Percentiles rank a stretch among this genome's conserved stretches.
Evolutionary conservation across 176 grass and related monocot genomes (phyloP).

Genomic region (Puccinellia tenuiflora): DNA sequence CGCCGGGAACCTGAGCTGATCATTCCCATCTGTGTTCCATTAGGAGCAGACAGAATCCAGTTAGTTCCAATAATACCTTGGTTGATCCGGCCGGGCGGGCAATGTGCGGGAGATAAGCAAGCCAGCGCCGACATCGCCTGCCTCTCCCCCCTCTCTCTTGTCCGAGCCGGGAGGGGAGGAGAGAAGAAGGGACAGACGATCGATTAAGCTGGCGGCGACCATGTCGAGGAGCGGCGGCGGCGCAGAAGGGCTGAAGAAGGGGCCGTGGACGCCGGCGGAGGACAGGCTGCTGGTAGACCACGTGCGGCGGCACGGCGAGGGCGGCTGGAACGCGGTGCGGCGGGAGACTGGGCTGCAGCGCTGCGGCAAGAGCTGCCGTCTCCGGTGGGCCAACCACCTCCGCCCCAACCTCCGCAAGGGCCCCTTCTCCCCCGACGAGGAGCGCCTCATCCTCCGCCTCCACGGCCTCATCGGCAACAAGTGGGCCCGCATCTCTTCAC

Average conservation of each 20-base stretch:
- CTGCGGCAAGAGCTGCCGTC: constrained; percentile 92
- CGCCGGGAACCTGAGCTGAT: not conserved
- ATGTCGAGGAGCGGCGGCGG: constrained; percentile 10
- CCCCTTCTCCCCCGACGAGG: constrained; percentile 72
- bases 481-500: constrained; percentile 69
- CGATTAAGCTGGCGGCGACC: not conserved
- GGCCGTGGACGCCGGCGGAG: constrained; percentile 88
- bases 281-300: constrained; percentile 70
- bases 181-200: not conserved
- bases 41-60: no score
- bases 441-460: constrained; percentile 71
- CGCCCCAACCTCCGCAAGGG: constrained; percentile 92
- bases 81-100: not conserved
- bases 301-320: constrained; percentile 72
- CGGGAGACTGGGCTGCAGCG: constrained; percentile 63
- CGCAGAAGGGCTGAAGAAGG: constrained; percentile 58
- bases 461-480: constrained; percentile 77
- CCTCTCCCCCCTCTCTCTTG: constrained; percentile 23
- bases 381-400: constrained; percentile 95
- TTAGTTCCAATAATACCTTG: not conserved
- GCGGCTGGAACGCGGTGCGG: constrained; percentile 87
- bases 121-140: not conserved
- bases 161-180: constrained; percentile 32
- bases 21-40: not conserved
- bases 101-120: not conserved